phyloP scores from a whole-genome alignment of 169 alveolate species.

The Hepatocystis sp. region DNA sequence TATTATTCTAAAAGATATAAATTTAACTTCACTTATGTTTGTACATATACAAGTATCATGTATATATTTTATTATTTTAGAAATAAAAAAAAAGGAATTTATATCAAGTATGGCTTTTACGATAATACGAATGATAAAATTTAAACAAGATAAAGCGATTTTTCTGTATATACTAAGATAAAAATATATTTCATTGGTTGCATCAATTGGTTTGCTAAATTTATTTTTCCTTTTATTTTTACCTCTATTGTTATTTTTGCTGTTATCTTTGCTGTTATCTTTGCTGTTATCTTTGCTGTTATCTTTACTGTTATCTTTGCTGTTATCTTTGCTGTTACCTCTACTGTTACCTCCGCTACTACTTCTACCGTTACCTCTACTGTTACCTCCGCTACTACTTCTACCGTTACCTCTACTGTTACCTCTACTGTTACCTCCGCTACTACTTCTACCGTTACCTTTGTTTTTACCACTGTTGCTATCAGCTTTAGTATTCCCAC shows the following conservation, averaged over 20 bases:
- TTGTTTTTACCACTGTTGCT: no score
- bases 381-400: no score
- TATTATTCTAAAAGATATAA: conserved; percentile 25
- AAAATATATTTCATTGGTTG: conserved; percentile 11
- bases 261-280: no score
- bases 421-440: no score
- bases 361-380: no score
- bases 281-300: no score
- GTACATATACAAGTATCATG: conserved; percentile 47
- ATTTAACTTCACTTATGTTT: conserved; percentile 42
- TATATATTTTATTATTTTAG: conserved; percentile 49
- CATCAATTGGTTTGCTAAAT: not conserved
- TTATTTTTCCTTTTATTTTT: not conserved
- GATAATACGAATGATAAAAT: conserved; percentile 27
- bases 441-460: no score
- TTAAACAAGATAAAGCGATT: conserved; percentile 31
- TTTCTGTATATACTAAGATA: conserved; percentile 27
- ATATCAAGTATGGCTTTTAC: conserved; percentile 18
- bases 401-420: no score
- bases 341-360: no score
- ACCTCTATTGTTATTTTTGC: not conserved
- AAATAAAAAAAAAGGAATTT: conserved; percentile 14
- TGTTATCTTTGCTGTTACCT: not conserved
- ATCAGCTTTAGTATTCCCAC: no score
- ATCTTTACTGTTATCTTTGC: conserved; percentile 3